Conservation (phyloP, 2,329 filamentous ascomycete genomes). For the Metarhizium album region DNA sequence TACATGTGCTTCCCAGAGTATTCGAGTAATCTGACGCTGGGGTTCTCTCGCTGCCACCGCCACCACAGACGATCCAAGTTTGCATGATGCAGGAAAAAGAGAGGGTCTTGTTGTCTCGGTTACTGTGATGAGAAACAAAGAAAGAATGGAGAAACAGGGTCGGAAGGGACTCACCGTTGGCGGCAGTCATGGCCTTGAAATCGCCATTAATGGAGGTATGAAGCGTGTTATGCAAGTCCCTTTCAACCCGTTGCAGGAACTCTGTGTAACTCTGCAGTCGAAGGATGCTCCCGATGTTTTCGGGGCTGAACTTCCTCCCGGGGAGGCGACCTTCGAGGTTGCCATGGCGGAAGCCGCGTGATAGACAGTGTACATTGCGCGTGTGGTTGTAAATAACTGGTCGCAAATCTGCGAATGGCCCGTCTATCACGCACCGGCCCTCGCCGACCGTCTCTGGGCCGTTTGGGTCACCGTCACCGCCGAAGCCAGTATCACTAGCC, state of each 20-base stretch:
- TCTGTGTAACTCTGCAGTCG: background rate
- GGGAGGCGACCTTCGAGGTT: background rate
- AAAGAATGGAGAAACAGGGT: background rate
- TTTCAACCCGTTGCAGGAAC: slow-evolving; percentile 4
- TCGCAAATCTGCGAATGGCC: slow-evolving; percentile 9
- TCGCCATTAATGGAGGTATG: slow-evolving; percentile 8
- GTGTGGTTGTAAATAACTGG: slow-evolving; percentile 9
- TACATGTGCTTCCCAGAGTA: slow-evolving; percentile 7
- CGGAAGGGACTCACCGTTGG: slow-evolving; percentile 4
- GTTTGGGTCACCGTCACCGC: slow-evolving; percentile 8
- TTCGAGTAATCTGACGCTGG: background rate
- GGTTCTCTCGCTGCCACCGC: slow-evolving; percentile 6
- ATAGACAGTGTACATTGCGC: slow-evolving; percentile 4
- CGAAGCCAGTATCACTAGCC: slow-evolving; percentile 8
- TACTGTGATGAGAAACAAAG: background rate
- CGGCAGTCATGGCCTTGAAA: slow-evolving; percentile 8
- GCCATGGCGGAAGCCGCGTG: slow-evolving; percentile 6
- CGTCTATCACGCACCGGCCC: slow-evolving; percentile 7
- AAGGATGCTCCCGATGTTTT: slow-evolving; percentile 1
- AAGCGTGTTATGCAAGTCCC: slow-evolving; percentile 5
- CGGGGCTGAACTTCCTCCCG: slow-evolving; percentile 3
- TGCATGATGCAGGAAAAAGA: slow-evolving; percentile 8
- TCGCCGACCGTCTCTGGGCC: slow-evolving; percentile 5
- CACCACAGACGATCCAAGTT: slow-evolving; percentile 8
- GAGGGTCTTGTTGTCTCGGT: slow-evolving; percentile 3